A percentile compares a stretch with the other conserved stretches of the same genome.
Evolutionary conservation across 192 early-diverging fungal genomes (phyloP).

Genomic region (Backusella tarrabulga): DNA sequence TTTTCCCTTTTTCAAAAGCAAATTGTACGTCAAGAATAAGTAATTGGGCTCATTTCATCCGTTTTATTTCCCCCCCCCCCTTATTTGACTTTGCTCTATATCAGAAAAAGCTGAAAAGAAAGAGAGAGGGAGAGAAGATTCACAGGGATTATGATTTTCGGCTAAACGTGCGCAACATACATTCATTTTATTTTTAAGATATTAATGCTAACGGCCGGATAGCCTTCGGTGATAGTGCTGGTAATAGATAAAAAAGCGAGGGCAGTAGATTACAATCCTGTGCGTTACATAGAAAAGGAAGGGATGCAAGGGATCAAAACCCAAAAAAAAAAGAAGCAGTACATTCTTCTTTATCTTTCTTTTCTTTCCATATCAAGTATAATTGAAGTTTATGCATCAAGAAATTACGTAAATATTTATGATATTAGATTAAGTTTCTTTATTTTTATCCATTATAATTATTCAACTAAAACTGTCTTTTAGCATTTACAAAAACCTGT

Average conservation of each 20-base stretch:
- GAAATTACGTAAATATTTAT: neutral
- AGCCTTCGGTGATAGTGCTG: no score
- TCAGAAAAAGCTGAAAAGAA: neutral
- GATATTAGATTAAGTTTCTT: neutral
- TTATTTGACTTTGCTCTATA: neutral
- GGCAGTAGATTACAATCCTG: no score
- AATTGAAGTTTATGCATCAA: neutral
- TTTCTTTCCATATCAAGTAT: neutral
- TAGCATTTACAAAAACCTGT: constrained; percentile 28
- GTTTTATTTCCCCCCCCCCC: neutral
- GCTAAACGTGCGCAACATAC: no score
- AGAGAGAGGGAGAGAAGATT: no score
- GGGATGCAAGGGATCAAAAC: neutral
- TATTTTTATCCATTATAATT: neutral
- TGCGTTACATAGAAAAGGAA: no score
- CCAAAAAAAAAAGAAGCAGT: neutral
- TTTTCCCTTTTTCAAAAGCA: neutral
- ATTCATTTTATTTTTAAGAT: no score
- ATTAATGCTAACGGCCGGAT: no score
- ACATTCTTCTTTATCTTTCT: neutral
- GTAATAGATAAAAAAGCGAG: no score
- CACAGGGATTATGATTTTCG: no score
- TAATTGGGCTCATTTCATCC: neutral
- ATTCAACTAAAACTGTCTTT: constrained; percentile 7
- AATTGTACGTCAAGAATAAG: neutral